A percentile compares a stretch with the other conserved stretches of the same genome.
Conservation (phyloP, 495 filamentous ascomycete species). For the Cenococcum geophilum region DNA sequence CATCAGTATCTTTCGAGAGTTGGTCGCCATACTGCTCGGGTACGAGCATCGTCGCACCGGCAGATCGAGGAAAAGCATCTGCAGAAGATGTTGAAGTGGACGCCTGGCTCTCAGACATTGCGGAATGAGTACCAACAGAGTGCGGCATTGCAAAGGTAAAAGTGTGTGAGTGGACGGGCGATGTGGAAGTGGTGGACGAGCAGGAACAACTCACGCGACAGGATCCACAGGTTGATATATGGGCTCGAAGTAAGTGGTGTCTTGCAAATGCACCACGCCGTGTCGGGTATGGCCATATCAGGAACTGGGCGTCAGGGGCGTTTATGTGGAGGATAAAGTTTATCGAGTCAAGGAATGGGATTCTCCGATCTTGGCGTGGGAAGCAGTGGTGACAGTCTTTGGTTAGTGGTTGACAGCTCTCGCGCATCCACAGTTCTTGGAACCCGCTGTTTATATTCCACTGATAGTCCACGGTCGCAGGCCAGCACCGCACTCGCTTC, state of each 20-base stretch:
- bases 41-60: conserved; percentile 24
- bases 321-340: not conserved
- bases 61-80: conserved; percentile 22
- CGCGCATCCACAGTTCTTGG: too few relatives aligned
- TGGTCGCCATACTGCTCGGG: conserved; percentile 22
- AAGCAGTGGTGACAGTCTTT: too few relatives aligned
- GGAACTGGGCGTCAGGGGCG: not conserved
- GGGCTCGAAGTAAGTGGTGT: not conserved
- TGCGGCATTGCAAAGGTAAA: not conserved
- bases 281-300: not conserved
- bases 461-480: too few relatives aligned
- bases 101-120: conserved; percentile 2
- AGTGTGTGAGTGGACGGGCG: not conserved
- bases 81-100: conserved; percentile 23
- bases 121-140: not conserved
- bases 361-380: too few relatives aligned
- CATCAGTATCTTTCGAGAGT: conserved; percentile 16
- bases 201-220: not conserved
- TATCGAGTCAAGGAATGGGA: not conserved
- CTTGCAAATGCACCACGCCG: not conserved
- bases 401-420: too few relatives aligned
- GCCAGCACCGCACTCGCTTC: too few relatives aligned
- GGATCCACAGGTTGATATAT: not conserved
- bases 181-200: not conserved
- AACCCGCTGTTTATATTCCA: too few relatives aligned